Percentiles rank a stretch among this genome's conserved stretches.
phyloP scores from a whole-genome alignment of 176 grass and related monocot species.

The Avena eriantha region DNA sequence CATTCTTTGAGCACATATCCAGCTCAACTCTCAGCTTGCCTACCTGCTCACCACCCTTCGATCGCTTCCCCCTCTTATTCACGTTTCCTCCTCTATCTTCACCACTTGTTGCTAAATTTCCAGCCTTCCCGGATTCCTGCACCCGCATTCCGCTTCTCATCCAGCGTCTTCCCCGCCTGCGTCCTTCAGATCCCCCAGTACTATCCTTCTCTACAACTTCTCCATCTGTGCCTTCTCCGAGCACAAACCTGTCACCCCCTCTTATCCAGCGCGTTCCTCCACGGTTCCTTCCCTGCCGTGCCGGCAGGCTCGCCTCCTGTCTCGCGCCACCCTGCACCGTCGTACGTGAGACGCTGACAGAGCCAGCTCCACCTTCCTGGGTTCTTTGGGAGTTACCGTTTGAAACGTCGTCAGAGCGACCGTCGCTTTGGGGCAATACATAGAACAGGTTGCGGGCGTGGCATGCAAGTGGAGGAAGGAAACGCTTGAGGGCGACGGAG shows the following conservation, averaged over 20 bases:
- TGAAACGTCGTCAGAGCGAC: not conserved
- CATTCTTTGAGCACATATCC: constrained; percentile 73
- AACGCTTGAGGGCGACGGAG: not conserved
- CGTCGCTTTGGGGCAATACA: constrained; percentile 8
- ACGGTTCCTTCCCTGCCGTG: not conserved
- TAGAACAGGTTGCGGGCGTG: constrained; percentile 10
- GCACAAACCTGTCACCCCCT: constrained; percentile 25
- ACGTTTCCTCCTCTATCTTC: constrained; percentile 19
- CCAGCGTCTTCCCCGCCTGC: not conserved
- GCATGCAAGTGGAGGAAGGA: not conserved
- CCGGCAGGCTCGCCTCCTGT: not conserved
- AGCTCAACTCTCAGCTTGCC: constrained; percentile 52
- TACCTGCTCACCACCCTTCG: constrained; percentile 34
- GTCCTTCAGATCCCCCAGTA: not conserved
- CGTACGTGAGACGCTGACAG: not conserved
- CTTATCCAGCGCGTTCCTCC: constrained; percentile 29
- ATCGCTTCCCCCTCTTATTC: constrained; percentile 26
- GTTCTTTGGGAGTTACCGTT: not conserved
- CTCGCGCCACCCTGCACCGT: not conserved
- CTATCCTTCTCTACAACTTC: not conserved
- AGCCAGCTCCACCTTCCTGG: not conserved
- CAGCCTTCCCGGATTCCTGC: constrained; percentile 5
- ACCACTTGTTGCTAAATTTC: not conserved
- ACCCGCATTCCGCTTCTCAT: constrained; percentile 19
- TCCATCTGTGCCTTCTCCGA: not conserved